Percentiles rank a stretch among this genome's conserved stretches.
Evolutionary conservation across 495 filamentous ascomycete genomes (phyloP).

Genomic region (Neurospora sp.): DNA sequence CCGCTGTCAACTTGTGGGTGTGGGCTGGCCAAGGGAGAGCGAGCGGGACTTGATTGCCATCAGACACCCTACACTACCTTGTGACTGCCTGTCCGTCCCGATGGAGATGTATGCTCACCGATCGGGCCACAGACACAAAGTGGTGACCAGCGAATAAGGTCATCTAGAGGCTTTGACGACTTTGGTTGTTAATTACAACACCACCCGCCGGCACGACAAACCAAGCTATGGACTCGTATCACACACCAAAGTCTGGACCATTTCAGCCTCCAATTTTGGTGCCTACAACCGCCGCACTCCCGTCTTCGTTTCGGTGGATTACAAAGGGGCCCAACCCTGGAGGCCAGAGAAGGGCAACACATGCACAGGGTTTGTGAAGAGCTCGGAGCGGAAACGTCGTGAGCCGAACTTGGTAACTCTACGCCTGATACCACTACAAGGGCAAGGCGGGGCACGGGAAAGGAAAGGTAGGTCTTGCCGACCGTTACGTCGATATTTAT

Average conservation of each 20-base stretch:
- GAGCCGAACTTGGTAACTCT: background rate
- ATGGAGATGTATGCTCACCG: slow-evolving; percentile 13
- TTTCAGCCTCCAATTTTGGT: background rate
- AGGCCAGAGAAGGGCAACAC: background rate
- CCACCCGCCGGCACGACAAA: background rate
- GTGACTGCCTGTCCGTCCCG: slow-evolving; percentile 19
- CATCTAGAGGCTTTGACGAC: background rate
- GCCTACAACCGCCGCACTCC: background rate
- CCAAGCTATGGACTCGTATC: background rate
- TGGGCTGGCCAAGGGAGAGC: slow-evolving; percentile 7
- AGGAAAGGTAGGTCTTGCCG: background rate
- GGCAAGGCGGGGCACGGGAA: background rate
- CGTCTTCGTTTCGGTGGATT: background rate
- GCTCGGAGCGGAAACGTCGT: background rate
- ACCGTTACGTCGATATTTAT: background rate
- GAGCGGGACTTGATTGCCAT: slow-evolving; percentile 25
- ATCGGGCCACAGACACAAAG: slow-evolving; percentile 14
- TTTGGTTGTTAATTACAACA: background rate
- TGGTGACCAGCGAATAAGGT: slow-evolving; percentile 7
- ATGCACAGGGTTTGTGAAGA: background rate
- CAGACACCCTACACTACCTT: slow-evolving; percentile 18
- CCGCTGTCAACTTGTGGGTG: slow-evolving; percentile 8
- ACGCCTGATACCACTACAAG: background rate
- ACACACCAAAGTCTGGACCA: background rate
- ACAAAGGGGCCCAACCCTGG: background rate